Evolutionary conservation across 1,284 basidiomycete species (phyloP).

Genomic region (Pseudozyma tsukubaensis): DNA sequence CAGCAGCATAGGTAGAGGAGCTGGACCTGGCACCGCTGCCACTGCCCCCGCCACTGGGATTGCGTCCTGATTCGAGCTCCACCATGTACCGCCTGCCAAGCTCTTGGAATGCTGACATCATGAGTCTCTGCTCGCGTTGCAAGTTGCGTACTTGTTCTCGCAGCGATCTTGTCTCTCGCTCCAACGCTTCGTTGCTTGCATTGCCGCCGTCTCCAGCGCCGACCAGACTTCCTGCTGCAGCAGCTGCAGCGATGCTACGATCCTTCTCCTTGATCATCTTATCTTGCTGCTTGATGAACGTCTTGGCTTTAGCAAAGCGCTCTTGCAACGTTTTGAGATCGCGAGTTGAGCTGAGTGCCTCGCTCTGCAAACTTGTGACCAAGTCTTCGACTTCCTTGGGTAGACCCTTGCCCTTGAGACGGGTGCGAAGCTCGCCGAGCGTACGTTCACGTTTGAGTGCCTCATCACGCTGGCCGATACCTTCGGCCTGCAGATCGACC

Average conservation of each 20-base stretch:
- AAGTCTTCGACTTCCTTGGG: constrained; percentile 81
- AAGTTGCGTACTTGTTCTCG: constrained; percentile 36
- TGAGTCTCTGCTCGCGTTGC: constrained; percentile 50
- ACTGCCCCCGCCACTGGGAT: constrained; percentile 35
- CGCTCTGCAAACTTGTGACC: constrained; percentile 81
- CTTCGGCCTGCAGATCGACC: constrained; percentile 78
- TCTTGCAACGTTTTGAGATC: constrained; percentile 79
- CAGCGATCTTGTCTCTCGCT: constrained; percentile 32
- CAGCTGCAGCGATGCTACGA: constrained; percentile 31
- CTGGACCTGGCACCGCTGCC: constrained; percentile 7
- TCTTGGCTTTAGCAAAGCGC: constrained; percentile 83
- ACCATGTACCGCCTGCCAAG: constrained; percentile 47
- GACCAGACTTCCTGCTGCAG: constrained; percentile 20
- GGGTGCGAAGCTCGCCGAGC: constrained; percentile 71
- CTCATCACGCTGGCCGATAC: constrained; percentile 63
- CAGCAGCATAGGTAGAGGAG: constrained; percentile 34
- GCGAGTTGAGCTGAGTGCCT: constrained; percentile 78
- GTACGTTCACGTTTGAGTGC: constrained; percentile 52
- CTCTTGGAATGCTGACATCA: constrained; percentile 52
- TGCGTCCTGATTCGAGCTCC: constrained; percentile 46
- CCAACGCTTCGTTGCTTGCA: constrained; percentile 23
- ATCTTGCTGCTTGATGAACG: constrained; percentile 94
- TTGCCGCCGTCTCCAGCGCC: constrained; percentile 18
- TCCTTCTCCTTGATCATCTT: constrained; percentile 62
- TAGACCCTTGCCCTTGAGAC: constrained; percentile 74